Base-by-base conservation (phyloP, 345 rosid genomes). In the Camelina sativa region DNA sequence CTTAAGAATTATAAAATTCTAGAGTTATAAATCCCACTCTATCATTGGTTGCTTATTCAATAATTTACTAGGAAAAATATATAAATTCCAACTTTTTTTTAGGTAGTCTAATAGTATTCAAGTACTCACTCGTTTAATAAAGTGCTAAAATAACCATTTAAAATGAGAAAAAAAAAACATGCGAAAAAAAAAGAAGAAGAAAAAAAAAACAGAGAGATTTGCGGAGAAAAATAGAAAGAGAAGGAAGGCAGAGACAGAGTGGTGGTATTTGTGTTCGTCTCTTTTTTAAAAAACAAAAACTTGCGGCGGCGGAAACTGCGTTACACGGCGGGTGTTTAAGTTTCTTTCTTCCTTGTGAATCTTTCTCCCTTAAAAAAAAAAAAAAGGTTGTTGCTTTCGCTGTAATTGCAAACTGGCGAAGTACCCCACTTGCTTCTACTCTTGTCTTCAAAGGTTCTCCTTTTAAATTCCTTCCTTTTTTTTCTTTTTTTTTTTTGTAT, bases 231-330 rank as follows among this genome's bases (percentile, higher is more conserved):
- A 37, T 17, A 71, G 63, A 63, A 64, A 46, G 37, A 41, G 55
- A 69, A 17, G 46, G 61, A 62, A 62, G 59, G 56, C 76, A 77
- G 64, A 69, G 56, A 48, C 72, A 70, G 83, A 79, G 78, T 75
- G 75, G 78, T 60, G 76, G 35, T 38, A 7, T 15, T 34, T 34
- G 8, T 52, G 63, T 23, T 70, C 56, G 60, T 53, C 73, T 48
- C 22, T 59, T 34, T 34, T 34, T 6, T 6, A 34, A 4, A 34
- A 34, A 28, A 4, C 0, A 28, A 48, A 80, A 69, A 84, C 75
- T 86, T 79, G 81, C 88, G 84, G 89, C 82, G 83, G 35, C 84
- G 72, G 87, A 69, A 70, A 85, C 91, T 85, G 76, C 80, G 62
- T 79, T 72, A 53, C 87, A 71, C 75, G 66, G 72, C 76, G 58